Base-by-base conservation (phyloP, 2,329 filamentous ascomycete species). In the Claviceps citrina region DNA sequence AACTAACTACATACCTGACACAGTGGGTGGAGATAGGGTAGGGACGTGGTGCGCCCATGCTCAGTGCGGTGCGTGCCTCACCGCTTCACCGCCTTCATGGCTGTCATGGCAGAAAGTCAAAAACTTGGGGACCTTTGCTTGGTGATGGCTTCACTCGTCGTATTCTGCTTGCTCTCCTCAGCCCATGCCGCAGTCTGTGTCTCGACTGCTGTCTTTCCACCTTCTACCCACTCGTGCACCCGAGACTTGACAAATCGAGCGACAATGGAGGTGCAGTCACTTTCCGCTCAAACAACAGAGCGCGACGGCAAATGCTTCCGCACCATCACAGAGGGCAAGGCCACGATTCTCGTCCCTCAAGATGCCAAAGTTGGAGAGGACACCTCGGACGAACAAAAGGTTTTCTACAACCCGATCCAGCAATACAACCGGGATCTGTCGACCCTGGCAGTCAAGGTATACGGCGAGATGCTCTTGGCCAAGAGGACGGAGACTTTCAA, bases 391-490 rank as follows among this genome's bases (percentile, higher is more conserved):
- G 68, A 76, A 30, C 73, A 78, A 49, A 81, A 89, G 51, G 93
- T 98, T 41, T 98, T 98, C 56, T 98, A 98, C 70, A 98, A 98
- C 52, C 89, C 91, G 0, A 95, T 98, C 40, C 91, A 98, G 57
- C 91, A 98, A 57, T 98, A 96, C 68, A 98, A 98, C 61, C 81
- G 93, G 35, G 91, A 98, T 56, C 63, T 98, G 48, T 95, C 85
- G 44, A 84, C 95, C 20, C 71, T 98, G 12, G 85, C 85, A 1
- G 94, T 98, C 58, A 84, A 84, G 54, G 82, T 83, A 0, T 94
- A 89, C 57, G 84, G 84, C 1, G 78, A 91, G 49, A 76, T 84
- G 25, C 55, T 49, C 27, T 49, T 76, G 15, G 62, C 70, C 26
- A 64, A 61, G 50, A 64, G 62, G 43, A 60, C 59, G 22, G 61